Evolutionary conservation across 2,329 filamentous ascomycete genomes (phyloP), one percentile per base, ranked within the genome.

Genomic region (Fusarium graminum): DNA sequence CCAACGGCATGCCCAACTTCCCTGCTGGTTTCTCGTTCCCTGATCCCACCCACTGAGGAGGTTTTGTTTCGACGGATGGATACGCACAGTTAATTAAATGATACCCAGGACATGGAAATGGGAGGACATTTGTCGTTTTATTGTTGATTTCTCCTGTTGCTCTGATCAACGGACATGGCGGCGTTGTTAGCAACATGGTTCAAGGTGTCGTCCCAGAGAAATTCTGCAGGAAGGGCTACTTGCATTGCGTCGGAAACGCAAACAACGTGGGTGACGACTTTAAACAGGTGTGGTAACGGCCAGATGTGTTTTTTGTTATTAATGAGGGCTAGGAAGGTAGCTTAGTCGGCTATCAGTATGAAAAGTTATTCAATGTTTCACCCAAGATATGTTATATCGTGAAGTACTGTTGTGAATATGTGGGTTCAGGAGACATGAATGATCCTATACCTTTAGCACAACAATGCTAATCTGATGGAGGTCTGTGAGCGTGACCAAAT

Each of bases 1-100:
- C 79, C 8, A 81, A 80, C 29, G 79, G 79, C 49, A 81, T 81
- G 78, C 79, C 79, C 51, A 77, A 74, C 68, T 81, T 81, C 57
- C 79, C 79, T 6, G 65, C 75, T 11, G 78, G 78, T 17, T 81
- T 80, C 52, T 65, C 73, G 17, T 80, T 80, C 49, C 79, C 79
- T 4, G 77, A 79, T 54, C 76, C 77, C 13, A 70, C 58, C 40
- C 56, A 70, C 22, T 67, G 61, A 57, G 30, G 47, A 45, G n/a
- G 19, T 40, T 46, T 62, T 55, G 34, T 58, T 50, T 39, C 39
- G 30, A 28, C 17, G 39, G 50, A 44, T 43, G 45, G 51, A 53
- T 49, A 51, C 39, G 36, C 49, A 44, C 47, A 60, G 46, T 60
- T 68, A 53, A 38, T 38, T 50, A 65, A 34, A 63, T 65, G 65